Evolutionary conservation across 2,329 filamentous ascomycete genomes (phyloP).

Genomic region (Botrytis galanthina): DNA sequence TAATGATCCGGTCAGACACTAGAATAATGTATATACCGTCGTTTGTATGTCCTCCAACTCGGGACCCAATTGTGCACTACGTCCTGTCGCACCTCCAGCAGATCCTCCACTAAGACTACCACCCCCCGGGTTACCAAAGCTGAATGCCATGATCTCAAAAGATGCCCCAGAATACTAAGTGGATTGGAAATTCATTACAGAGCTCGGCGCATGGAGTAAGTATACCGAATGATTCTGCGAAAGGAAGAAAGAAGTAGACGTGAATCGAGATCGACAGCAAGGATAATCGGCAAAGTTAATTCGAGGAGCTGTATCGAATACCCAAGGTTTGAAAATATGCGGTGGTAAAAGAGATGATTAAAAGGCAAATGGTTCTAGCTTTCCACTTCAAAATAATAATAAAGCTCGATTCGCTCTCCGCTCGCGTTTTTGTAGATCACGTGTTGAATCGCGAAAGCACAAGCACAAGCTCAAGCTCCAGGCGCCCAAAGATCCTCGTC

Average conservation of each 20-base stretch:
- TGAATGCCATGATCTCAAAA: slow-evolving; percentile 60
- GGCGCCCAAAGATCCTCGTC: slow-evolving; percentile 22
- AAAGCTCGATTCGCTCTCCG: slow-evolving; percentile 8
- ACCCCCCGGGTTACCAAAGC: slow-evolving; percentile 52
- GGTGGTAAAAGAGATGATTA: neutral
- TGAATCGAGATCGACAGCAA: slow-evolving; percentile 3
- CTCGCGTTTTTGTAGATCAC: slow-evolving; percentile 18
- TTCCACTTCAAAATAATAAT: slow-evolving; percentile 4
- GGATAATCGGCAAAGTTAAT: neutral
- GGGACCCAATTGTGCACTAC: slow-evolving; percentile 51
- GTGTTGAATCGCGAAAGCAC: slow-evolving; percentile 19
- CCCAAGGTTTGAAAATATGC: neutral
- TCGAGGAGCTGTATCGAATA: neutral
- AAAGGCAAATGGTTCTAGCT: neutral
- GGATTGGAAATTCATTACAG: slow-evolving; percentile 37
- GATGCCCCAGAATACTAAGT: slow-evolving; percentile 40
- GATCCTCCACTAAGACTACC: slow-evolving; percentile 46
- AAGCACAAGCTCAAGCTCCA: slow-evolving; percentile 19
- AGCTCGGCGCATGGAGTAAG: slow-evolving; percentile 33
- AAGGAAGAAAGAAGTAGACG: neutral
- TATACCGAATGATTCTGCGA: slow-evolving; percentile 22
- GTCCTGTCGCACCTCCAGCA: slow-evolving; percentile 43
- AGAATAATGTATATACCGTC: slow-evolving; percentile 56
- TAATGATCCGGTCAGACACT: neutral
- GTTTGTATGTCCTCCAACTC: slow-evolving; percentile 78